Evolutionary conservation across 2,329 filamentous ascomycete genomes (phyloP), one percentile per base, ranked within the genome.

Genomic region (Paraphoma chrysanthemicola): DNA sequence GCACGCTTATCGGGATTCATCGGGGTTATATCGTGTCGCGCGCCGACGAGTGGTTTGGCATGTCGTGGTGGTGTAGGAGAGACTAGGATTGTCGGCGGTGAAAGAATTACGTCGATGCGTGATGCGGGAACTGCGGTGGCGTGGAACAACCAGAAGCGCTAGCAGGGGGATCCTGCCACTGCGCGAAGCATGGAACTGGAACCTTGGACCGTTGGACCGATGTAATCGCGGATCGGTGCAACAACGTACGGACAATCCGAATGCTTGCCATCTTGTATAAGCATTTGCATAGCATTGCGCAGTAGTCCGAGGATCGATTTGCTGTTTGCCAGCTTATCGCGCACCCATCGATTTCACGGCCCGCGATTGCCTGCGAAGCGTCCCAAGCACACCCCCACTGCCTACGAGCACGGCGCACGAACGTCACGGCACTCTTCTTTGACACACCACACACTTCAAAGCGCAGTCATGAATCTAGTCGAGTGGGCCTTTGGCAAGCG

Each of bases 401-500:
- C n/a, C 47, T 23, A 39, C 53, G 51, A 48, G 42, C 54, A 42
- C 39, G 41, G 48, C 30, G 46, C 30, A 43, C 39, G 38, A 39
- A 44, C 47, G 9, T 30, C 41, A 30, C 14, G 14, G 7, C 14
- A 36, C 14, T 36, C 23, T 2, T 23, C 23, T 23, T 23, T 2
- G 5, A 23, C 23, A 23, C 23, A 23, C 23, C 23, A 23, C 23
- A 23, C 23, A 23, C 23, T 23, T 5, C 23, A 23, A 3, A 23
- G 23, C 56, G 56, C 56, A 62, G 64, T n/a, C 69, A 51, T 58
- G 54, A 63, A 97, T 92, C 92, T 98, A 75, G 86, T 99, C 60
- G 95, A 99, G 86, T 99, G 95, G 93, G 94, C 94, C 39, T 99
- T 99, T 75, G 95, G 95, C 67, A 98, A 97, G 86, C 95, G 95